Evolutionary conservation across 1,284 basidiomycete species (phyloP).

Genomic region (Vanrija humicola): DNA sequence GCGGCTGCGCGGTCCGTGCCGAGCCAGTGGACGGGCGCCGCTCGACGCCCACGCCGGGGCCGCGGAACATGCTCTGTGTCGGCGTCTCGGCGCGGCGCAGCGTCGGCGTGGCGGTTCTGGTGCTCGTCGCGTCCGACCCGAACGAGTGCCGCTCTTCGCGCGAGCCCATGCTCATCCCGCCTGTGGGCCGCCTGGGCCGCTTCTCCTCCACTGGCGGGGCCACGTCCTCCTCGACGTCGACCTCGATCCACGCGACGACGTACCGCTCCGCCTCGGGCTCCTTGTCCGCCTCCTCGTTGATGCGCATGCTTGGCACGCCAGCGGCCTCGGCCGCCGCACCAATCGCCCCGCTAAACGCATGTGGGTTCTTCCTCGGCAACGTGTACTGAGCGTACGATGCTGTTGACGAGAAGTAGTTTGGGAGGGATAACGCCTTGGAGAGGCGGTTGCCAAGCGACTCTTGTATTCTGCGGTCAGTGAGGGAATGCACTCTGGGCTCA

Average conservation of each 20-base stretch:
- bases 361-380: slow-evolving; percentile 60
- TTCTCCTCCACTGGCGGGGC: background rate
- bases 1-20: background rate
- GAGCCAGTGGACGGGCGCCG: slow-evolving; percentile 5
- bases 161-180: slow-evolving; percentile 18
- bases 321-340: slow-evolving; percentile 48
- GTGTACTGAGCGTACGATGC: slow-evolving; percentile 92
- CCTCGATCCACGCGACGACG: slow-evolving; percentile 75
- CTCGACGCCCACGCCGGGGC: background rate
- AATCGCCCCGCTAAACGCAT: slow-evolving; percentile 39
- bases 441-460: slow-evolving; percentile 67
- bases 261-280: slow-evolving; percentile 74
- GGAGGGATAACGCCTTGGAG: slow-evolving; percentile 71
- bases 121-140: slow-evolving; percentile 23
- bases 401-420: slow-evolving; percentile 87
- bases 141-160: slow-evolving; percentile 25
- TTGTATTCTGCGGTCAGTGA: background rate
- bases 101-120: slow-evolving; percentile 28
- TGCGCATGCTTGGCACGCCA: slow-evolving; percentile 27
- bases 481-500: slow-evolving; percentile 5
- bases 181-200: slow-evolving; percentile 1
- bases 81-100: slow-evolving; percentile 12
- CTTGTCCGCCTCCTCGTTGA: slow-evolving; percentile 49
- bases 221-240: slow-evolving; percentile 49
- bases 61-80: background rate